These are phyloP conservation scores for Chaetomium globosum DNA, from an alignment of 2,329 filamentous ascomycete species.

Conservation along the genomic window DNA sequence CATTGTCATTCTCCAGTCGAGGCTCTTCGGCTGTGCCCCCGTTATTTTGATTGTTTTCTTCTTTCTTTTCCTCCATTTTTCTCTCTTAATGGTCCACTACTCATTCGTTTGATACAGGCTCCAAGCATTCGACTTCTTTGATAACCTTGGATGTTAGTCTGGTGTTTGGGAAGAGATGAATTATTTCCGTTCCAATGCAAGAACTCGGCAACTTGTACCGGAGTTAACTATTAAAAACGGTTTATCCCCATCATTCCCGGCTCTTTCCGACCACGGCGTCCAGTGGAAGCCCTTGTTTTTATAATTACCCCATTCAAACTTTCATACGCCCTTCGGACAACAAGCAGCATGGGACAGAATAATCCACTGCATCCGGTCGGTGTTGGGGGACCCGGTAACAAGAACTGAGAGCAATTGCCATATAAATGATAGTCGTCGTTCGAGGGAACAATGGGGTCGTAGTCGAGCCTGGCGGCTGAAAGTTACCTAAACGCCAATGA, in stretches of 20 bases:
- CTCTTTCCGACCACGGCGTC: neutral
- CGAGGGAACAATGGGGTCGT: too few species aligned
- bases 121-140: neutral
- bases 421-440: too few species aligned
- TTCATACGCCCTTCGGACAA: neutral
- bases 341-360: too few species aligned
- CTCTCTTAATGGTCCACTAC: neutral
- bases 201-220: neutral
- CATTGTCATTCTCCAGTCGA: neutral
- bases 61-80: neutral
- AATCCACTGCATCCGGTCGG: too few species aligned
- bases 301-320: too few species aligned
- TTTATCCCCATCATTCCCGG: neutral
- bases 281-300: neutral
- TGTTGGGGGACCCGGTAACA: too few species aligned
- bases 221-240: neutral
- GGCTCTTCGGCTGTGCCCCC: neutral
- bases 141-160: neutral
- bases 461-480: too few species aligned
- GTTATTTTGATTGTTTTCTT: neutral
- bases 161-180: neutral
- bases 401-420: too few species aligned
- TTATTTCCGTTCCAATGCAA: neutral
- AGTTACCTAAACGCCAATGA: too few species aligned
- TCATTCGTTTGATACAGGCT: neutral